These are phyloP conservation scores for Jatropha curcas DNA, from an alignment of 345 rosid genomes.

Conservation along the genomic window DNA sequence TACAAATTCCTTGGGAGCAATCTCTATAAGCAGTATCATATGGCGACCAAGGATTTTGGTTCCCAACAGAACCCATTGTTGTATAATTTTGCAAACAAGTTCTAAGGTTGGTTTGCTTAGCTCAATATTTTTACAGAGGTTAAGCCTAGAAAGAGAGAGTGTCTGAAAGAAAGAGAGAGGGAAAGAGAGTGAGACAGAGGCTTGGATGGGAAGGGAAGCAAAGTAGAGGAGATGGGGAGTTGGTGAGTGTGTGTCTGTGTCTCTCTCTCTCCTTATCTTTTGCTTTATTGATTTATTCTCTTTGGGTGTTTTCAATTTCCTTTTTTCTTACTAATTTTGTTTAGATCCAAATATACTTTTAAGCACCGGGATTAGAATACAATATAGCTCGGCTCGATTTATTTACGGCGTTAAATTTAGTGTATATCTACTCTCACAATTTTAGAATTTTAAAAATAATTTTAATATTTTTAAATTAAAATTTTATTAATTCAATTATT, in stretches of 20 bases:
- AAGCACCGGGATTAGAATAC: too few relatives aligned
- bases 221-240: constrained; percentile 34
- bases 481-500: too few relatives aligned
- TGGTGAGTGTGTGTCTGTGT: neutral
- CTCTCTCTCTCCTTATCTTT: constrained; percentile 22
- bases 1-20: constrained; percentile 78
- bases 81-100: too few relatives aligned
- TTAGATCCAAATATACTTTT: too few relatives aligned
- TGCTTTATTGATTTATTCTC: constrained; percentile 29
- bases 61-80: constrained; percentile 44
- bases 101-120: too few relatives aligned
- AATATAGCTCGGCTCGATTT: too few relatives aligned
- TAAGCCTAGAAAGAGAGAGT: neutral
- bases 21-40: constrained; percentile 53
- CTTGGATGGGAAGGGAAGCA: constrained; percentile 40
- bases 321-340: too few relatives aligned
- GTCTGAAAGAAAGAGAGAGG: too few relatives aligned
- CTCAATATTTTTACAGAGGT: constrained; percentile 8
- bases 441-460: too few relatives aligned
- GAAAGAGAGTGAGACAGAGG: neutral
- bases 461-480: too few relatives aligned
- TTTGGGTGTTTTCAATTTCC: neutral
- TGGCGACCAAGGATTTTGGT: constrained; percentile 51
- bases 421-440: too few relatives aligned
- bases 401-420: too few relatives aligned